These are phyloP conservation scores for Trichophyton equinum DNA, from an alignment of 2,329 filamentous ascomycete species.

Conservation along the genomic window DNA sequence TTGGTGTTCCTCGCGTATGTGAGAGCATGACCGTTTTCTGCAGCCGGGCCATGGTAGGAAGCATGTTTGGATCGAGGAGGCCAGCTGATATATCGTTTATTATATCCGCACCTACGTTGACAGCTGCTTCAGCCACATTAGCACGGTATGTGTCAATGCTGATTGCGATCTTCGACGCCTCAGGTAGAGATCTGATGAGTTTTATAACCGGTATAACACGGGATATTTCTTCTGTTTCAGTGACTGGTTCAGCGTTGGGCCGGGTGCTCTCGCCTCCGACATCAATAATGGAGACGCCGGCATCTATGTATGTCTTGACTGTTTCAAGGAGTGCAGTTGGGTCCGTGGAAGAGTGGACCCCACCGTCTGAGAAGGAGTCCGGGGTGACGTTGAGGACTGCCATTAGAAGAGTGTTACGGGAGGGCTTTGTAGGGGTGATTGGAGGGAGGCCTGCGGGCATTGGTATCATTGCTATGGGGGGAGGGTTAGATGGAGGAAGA, in stretches of 20 bases:
- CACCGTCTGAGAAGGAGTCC: slow-evolving; percentile 93
- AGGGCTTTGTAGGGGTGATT: slow-evolving; percentile 45
- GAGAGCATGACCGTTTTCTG: slow-evolving; percentile 72
- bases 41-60: slow-evolving; percentile 62
- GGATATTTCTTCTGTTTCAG: slow-evolving; percentile 58
- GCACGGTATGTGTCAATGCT: slow-evolving; percentile 91
- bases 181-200: slow-evolving; percentile 55
- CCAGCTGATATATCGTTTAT: slow-evolving; percentile 92
- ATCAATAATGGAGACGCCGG: slow-evolving; percentile 75
- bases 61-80: slow-evolving; percentile 64
- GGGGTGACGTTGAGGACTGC: slow-evolving; percentile 89
- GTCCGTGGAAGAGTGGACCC: slow-evolving; percentile 44
- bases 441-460: slow-evolving; percentile 33
- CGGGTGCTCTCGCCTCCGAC: slow-evolving; percentile 88
- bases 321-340: slow-evolving; percentile 42
- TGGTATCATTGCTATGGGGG: slow-evolving; percentile 29
- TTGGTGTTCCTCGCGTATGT: slow-evolving; percentile 85
- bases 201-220: slow-evolving; percentile 70
- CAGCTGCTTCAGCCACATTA: slow-evolving; percentile 61
- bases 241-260: slow-evolving; percentile 57
- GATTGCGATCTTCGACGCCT: slow-evolving; percentile 53
- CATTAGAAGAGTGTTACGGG: slow-evolving; percentile 67
- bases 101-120: slow-evolving; percentile 72
- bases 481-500: slow-evolving; percentile 24
- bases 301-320: slow-evolving; percentile 49